Evolutionary conservation across 768 basidiomycete species (phyloP), one percentile per base, ranked within the genome.

Genomic region (Phylloporus sp.): DNA sequence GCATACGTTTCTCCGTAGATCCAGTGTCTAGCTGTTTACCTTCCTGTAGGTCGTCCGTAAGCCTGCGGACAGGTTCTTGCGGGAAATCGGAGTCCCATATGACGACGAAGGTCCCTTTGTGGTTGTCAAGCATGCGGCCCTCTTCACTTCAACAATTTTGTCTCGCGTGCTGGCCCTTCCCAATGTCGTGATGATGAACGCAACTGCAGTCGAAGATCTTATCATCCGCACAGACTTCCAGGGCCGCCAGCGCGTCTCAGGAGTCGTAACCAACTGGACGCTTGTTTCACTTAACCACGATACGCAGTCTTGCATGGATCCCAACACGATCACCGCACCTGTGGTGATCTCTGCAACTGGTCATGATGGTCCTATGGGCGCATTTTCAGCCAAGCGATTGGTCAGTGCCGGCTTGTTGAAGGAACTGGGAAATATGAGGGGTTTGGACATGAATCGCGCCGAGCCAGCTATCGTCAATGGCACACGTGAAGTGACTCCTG

Each of bases 301-400:
- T 54, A 85, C 84, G 38, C 86, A 87, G 66, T 82, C 79, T 8
- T 81, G 78, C 69, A 82, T 83, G 80, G 85, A 88, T 63, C 85
- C 86, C 34, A 83, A 84, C 68, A 84, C 82, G 9, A 83, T 89
- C 64, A 88, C 85, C n/a, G 84, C 86, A 5, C 86, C 86, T 1
- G 71, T 89, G 10, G 69, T 86, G 56, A 69, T 86, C 41, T 80
- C 81, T 21, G 83, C 82, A 18, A 85, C 84, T 5, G 86, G 86
- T 10, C 84, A 87, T 56, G 86, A 89, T 52, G 84, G 84, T 1
- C 81, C 81, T 3, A 86, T 87, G 80, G 86, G 86, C 35, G 86
- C 86, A 4, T 89, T 89, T 69, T 81, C 80, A 11, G 86, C 86
- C 50, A 89, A 88, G 66, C 74, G 86, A 29, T 74, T 89, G 44